Evolutionary conservation across 306 rosid species (phyloP).

Genomic region (Clitoria ternatea): DNA sequence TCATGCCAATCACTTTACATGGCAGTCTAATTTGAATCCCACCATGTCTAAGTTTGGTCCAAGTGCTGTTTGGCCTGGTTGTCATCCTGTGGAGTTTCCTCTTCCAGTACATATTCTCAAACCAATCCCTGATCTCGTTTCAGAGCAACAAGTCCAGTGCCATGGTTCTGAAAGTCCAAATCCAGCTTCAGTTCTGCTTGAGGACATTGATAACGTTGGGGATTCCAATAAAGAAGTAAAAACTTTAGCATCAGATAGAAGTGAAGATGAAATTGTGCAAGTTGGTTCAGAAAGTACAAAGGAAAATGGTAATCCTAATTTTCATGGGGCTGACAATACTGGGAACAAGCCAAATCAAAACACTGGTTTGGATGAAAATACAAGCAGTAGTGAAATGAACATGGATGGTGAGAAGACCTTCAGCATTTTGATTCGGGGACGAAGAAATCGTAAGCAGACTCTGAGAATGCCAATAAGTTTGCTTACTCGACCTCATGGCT

Average conservation of each 20-base stretch:
- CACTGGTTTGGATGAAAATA: constrained; percentile 27
- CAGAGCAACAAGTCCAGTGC: constrained; percentile 43
- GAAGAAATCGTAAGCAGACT: constrained; percentile 92
- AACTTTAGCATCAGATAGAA: constrained; percentile 33
- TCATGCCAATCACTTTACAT: constrained; percentile 76
- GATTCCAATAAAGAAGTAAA: constrained; percentile 47
- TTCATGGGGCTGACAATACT: constrained; percentile 38
- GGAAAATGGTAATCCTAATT: constrained; percentile 52
- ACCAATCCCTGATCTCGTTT: constrained; percentile 45
- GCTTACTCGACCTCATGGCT: constrained; percentile 85
- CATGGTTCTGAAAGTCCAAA: constrained; percentile 44
- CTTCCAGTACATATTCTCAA: constrained; percentile 63
- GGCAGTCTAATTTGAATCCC: constrained; percentile 75
- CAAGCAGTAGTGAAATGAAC: constrained; percentile 40
- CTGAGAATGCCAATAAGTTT: constrained; percentile 91
- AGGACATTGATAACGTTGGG: constrained; percentile 43
- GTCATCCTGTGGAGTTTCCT: constrained; percentile 80
- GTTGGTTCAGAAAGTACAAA: constrained; percentile 42
- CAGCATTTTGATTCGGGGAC: constrained; percentile 87
- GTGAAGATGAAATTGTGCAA: constrained; percentile 40
- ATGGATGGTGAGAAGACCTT: constrained; percentile 82
- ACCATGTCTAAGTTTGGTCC: constrained; percentile 64
- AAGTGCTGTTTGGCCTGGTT: constrained; percentile 65
- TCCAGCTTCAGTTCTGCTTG: constrained; percentile 42
- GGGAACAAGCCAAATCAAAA: constrained; percentile 28